Evolutionary conservation across 2,329 filamentous ascomycete species (phyloP).

Genomic region (Chalaropsis ovoidea): DNA sequence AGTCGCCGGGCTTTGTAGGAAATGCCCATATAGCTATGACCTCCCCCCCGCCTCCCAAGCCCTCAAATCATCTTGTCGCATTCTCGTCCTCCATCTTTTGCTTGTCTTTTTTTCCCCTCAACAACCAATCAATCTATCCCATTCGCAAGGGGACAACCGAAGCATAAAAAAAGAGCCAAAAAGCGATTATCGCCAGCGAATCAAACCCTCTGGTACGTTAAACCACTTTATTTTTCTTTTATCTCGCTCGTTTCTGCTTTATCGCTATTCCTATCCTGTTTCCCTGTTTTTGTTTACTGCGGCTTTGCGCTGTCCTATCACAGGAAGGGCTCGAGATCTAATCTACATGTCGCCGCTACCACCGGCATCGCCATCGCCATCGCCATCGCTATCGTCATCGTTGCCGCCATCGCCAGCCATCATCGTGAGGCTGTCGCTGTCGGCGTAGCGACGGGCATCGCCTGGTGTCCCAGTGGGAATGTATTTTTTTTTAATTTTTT

Average conservation of each 20-base stretch:
- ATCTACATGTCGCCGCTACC: not conserved
- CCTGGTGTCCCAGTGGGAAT: not conserved
- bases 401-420: not conserved
- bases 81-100: slow-evolving; percentile 36
- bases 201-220: slow-evolving; percentile 27
- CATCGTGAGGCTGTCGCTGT: not conserved
- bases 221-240: slow-evolving; percentile 31
- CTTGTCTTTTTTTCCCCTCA: slow-evolving; percentile 34
- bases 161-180: slow-evolving; percentile 26
- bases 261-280: slow-evolving; percentile 26
- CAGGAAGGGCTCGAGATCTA: not conserved
- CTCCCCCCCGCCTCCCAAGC: slow-evolving; percentile 27
- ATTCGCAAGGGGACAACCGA: slow-evolving; percentile 25
- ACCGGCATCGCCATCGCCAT: not conserved
- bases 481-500: not conserved
- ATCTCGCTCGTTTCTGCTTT: slow-evolving; percentile 27
- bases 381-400: not conserved
- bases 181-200: slow-evolving; percentile 26
- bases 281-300: slow-evolving; percentile 30
- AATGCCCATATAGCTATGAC: slow-evolving; percentile 21
- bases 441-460: not conserved
- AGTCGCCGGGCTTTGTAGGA: slow-evolving; percentile 9
- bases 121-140: slow-evolving; percentile 42
- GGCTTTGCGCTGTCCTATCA: slow-evolving; percentile 24
- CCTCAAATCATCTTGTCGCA: slow-evolving; percentile 46